phyloP scores from a whole-genome alignment of 2,329 filamentous ascomycete genomes.

The Colletotrichum gigasporum region DNA sequence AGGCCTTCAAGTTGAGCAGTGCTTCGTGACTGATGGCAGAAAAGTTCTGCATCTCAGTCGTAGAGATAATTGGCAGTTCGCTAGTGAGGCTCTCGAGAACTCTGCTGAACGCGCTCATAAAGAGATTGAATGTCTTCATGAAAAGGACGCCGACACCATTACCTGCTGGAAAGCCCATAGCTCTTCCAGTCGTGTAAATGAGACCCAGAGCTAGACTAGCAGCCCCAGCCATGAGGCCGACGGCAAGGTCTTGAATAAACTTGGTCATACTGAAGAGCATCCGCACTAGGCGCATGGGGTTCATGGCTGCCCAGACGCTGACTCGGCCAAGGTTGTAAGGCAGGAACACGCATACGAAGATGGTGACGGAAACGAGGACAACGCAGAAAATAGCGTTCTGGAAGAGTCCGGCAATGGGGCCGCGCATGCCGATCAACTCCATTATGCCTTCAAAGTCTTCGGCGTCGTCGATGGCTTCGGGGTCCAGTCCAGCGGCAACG shows the following conservation, averaged over 20 bases:
- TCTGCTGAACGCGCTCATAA: constrained; percentile 53
- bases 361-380: constrained; percentile 86
- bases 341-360: constrained; percentile 86
- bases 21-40: constrained; percentile 80
- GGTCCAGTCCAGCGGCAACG: constrained; percentile 75
- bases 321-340: constrained; percentile 93
- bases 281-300: constrained; percentile 79
- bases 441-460: constrained; percentile 97
- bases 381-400: constrained; percentile 97
- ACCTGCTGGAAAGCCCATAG: constrained; percentile 24
- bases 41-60: constrained; percentile 77
- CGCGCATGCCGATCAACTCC: constrained; percentile 96
- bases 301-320: constrained; percentile 80
- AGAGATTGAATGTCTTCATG: constrained; percentile 50
- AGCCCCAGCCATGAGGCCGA: constrained; percentile 64
- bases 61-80: constrained; percentile 60
- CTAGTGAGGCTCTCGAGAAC: constrained; percentile 60
- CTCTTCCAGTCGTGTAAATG: constrained; percentile 30
- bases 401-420: constrained; percentile 86
- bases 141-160: constrained; percentile 27
- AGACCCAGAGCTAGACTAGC: constrained; percentile 21
- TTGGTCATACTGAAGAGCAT: constrained; percentile 80
- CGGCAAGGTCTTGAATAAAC: constrained; percentile 77
- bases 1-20: constrained; percentile 66
- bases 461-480: constrained; percentile 81